Evolutionary conservation across 1,284 basidiomycete species (phyloP), one percentile per base, ranked within the genome.

Genomic region (Irpex rosettiformis): DNA sequence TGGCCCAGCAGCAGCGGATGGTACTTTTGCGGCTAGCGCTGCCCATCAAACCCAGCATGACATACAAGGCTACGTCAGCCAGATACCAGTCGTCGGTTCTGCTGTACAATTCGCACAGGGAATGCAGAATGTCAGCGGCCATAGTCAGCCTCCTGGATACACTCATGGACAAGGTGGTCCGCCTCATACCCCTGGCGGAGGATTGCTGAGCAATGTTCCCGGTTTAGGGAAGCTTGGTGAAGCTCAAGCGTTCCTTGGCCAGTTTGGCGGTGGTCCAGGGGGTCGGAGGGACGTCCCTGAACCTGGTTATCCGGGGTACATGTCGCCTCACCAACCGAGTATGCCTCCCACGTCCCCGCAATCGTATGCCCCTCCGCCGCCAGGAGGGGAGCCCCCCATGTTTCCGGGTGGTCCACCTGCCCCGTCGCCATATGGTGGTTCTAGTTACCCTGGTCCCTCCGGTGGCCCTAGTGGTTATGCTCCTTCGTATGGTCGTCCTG

Each of bases 81-180:
- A 77, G 43, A 76, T 86, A 45, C 85, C 85, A 0, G 81, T 80
- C 6, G 72, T 83, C 6, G 60, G 70, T 6, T 78, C 81, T 65
- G 81, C 77, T 43, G 72, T 77, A 61, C 71, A 72, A 2, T 42
- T 81, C 18, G 63, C 81, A 18, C 65, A 65, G 37, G 65, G 66
- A 57, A 63, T 72, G 55, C 61, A 62, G 27, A 56, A 61, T 25
- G 61, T 61, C 8, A 27, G 55, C 11, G 63, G 65, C 10, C 58
- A 62, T 4, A 61, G 57, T 13, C 56, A 55, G 22, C 56, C 58
- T 48, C 22, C 60, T 27, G 33, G 59, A 7, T 18, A 45, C 40
- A 16, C 37, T 49, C 25, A 65, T 28, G 59, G 56, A 7, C 58
- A 59, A 10, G 11, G 11, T 11, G 49, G 61, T 10, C 43, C 43